These are phyloP conservation scores for Vickermania ingenoplastis DNA, from an alignment of 208 protist genomes.

Conservation along the genomic window DNA sequence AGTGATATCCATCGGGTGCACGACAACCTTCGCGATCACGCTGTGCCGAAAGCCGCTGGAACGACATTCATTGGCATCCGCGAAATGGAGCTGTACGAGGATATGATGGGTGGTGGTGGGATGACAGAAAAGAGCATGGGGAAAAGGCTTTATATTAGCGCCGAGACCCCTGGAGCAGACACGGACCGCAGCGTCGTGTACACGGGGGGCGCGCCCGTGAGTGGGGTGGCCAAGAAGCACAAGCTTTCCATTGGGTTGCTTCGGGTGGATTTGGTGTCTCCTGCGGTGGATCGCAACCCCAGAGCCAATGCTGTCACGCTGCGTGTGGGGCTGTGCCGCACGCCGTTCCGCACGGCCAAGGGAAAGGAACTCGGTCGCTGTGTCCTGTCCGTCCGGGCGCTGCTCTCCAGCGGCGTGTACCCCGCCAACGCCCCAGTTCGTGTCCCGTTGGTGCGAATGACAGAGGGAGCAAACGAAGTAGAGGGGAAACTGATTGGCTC, in stretches of 20 bases:
- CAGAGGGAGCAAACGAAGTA: conserved; percentile 24
- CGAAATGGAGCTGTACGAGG: conserved; percentile 19
- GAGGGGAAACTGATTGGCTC: conserved; percentile 40
- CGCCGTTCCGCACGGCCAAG: conserved; percentile 9
- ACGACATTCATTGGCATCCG: conserved; percentile 57
- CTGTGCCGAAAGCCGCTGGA: conserved; percentile 46
- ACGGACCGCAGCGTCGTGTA: neutral
- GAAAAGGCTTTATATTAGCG: conserved; percentile 10
- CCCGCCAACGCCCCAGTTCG: conserved; percentile 49
- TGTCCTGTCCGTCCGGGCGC: conserved; percentile 50
- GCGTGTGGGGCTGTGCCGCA: conserved; percentile 17
- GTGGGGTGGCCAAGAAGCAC: neutral
- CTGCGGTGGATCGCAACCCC: conserved; percentile 5
- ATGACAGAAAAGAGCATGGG: neutral
- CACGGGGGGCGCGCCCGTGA: neutral
- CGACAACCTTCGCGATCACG: conserved; percentile 35
- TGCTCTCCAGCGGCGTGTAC: conserved; percentile 63
- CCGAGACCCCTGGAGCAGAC: conserved; percentile 20
- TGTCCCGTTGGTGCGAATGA: conserved; percentile 55
- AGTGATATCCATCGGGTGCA: conserved; percentile 40
- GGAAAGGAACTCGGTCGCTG: conserved; percentile 26
- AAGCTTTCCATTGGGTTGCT: conserved; percentile 33
- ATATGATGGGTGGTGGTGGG: too few relatives aligned
- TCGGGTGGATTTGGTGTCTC: conserved; percentile 33
- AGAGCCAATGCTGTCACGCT: conserved; percentile 11